Conservation (phyloP, 169 alveolate genomes). For the Cryptosporidium bovis region DNA sequence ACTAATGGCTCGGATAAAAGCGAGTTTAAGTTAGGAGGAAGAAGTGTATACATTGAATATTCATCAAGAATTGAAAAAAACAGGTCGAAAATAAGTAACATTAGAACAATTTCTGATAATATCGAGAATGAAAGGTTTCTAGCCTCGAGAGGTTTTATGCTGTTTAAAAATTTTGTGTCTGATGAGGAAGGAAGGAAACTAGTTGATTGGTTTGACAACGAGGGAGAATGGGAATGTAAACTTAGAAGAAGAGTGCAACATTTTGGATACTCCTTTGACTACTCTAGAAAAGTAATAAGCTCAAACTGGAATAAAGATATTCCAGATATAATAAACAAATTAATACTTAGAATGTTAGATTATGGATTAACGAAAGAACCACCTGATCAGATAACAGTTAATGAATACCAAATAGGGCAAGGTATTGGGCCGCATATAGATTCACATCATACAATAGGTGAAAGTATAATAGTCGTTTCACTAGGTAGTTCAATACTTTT, state of each 20-base stretch:
- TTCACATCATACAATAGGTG: conserved; percentile 63
- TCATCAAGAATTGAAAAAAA: conserved; percentile 6
- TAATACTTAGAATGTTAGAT: not conserved
- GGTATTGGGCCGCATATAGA: conserved; percentile 69
- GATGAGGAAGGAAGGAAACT: conserved; percentile 9
- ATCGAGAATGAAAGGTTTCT: not conserved
- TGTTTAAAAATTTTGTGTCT: not conserved
- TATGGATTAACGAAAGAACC: not conserved
- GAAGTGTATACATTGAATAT: conserved; percentile 6
- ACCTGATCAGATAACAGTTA: conserved; percentile 61
- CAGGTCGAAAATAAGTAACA: not conserved
- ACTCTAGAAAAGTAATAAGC: conserved; percentile 35
- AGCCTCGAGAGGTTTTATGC: conserved; percentile 6
- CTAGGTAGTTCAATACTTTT: conserved; percentile 45
- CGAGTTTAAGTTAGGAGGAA: conserved; percentile 21
- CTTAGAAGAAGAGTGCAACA: conserved; percentile 52
- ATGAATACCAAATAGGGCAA: conserved; percentile 51
- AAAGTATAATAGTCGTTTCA: conserved; percentile 29
- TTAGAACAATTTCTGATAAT: not conserved
- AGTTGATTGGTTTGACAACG: conserved; percentile 37
- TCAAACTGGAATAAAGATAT: conserved; percentile 43
- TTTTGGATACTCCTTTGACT: conserved; percentile 57
- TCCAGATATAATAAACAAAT: conserved; percentile 1
- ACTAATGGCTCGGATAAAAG: not conserved
- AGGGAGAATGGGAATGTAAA: conserved; percentile 31